Evolutionary conservation across 106 monocot genomes (phyloP).

Genomic region (Allium fistulosum): DNA sequence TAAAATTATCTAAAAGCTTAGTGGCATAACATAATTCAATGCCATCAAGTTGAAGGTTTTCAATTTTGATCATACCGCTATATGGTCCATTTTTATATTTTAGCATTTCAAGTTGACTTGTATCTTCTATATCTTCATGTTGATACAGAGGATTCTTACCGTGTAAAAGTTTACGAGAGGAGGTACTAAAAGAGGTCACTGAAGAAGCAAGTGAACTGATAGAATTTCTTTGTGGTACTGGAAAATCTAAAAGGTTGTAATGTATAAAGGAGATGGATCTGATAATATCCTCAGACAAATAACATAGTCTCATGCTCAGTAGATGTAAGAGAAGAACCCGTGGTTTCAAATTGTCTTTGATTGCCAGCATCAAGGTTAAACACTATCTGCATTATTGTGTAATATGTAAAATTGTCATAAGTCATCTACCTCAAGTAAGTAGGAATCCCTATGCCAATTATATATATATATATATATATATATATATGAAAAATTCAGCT

Average conservation of each 20-base stretch:
- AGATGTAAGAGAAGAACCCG: slow-evolving; percentile 47
- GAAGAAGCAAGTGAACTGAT: slow-evolving; percentile 45
- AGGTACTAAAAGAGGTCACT: slow-evolving; percentile 57
- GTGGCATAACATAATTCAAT: slow-evolving; percentile 54
- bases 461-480: no score
- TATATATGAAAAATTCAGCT: no score
- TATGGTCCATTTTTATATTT: slow-evolving; percentile 32
- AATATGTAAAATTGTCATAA: no score
- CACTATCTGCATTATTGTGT: slow-evolving; percentile 22
- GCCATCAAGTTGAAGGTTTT: slow-evolving; percentile 52
- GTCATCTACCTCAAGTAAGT: no score
- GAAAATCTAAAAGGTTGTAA: slow-evolving; percentile 49
- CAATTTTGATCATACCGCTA: slow-evolving; percentile 37
- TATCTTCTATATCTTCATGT: slow-evolving; percentile 14
- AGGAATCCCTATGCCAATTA: no score
- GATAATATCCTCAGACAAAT: slow-evolving; percentile 83
- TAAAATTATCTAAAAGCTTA: slow-evolving; percentile 52
- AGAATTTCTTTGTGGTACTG: slow-evolving; percentile 9
- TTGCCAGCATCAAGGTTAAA: slow-evolving; percentile 19
- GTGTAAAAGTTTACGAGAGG: slow-evolving; percentile 35
- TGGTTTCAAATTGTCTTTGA: slow-evolving; percentile 53
- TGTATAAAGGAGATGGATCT: slow-evolving; percentile 73
- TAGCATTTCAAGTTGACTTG: slow-evolving; percentile 30
- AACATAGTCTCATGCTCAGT: slow-evolving; percentile 46
- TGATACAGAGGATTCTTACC: slow-evolving; percentile 51